These are phyloP conservation scores for Nadsonia starkeyi-henricii DNA, from an alignment of 1,139 yeast species.

Conservation along the genomic window DNA sequence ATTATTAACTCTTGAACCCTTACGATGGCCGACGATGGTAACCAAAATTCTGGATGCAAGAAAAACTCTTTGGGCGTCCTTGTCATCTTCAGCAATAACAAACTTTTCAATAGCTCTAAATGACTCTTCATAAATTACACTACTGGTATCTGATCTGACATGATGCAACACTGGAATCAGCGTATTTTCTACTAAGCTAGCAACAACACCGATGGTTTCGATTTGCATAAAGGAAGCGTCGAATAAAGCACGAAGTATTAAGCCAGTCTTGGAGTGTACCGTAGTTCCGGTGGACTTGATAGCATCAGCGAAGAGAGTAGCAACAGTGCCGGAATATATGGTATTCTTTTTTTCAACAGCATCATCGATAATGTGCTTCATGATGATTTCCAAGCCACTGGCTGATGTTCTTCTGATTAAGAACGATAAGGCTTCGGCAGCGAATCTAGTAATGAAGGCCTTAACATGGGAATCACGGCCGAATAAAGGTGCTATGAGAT, in stretches of 20 bases:
- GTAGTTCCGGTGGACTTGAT: slow-evolving; percentile 58
- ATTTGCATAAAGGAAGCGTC: background rate
- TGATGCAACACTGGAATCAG: slow-evolving; percentile 42
- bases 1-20: slow-evolving; percentile 25
- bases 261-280: slow-evolving; percentile 56
- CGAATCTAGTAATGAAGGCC: slow-evolving; percentile 60
- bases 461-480: slow-evolving; percentile 33
- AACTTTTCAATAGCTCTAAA: slow-evolving; percentile 11
- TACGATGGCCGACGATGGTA: slow-evolving; percentile 23
- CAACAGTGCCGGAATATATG: slow-evolving; percentile 42
- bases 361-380: slow-evolving; percentile 39
- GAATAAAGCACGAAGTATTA: slow-evolving; percentile 24
- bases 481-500: slow-evolving; percentile 50
- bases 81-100: slow-evolving; percentile 5
- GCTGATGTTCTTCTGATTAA: slow-evolving; percentile 55
- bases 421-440: slow-evolving; percentile 85
- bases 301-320: slow-evolving; percentile 56
- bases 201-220: slow-evolving; percentile 1
- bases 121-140: slow-evolving; percentile 24
- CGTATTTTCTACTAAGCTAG: slow-evolving; percentile 11
- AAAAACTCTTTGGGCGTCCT: background rate
- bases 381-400: slow-evolving; percentile 33
- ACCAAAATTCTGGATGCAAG: slow-evolving; percentile 14
- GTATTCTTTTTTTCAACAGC: slow-evolving; percentile 28
- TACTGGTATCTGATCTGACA: slow-evolving; percentile 42